Evolutionary conservation across 257 asterid species (phyloP).

Genomic region (Scutellaria barbata): DNA sequence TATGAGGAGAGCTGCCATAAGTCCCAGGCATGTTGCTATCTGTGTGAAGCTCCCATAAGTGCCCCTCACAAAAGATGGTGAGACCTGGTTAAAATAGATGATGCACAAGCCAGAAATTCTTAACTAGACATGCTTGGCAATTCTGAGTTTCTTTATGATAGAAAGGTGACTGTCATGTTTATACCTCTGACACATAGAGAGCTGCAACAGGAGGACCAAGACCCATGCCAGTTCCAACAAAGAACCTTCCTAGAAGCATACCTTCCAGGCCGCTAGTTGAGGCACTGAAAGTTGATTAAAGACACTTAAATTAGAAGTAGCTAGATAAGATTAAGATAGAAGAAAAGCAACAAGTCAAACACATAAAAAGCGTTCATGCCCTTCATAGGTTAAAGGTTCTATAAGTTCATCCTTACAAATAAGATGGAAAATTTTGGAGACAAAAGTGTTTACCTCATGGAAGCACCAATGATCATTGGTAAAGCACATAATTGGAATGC

Average conservation of each 20-base stretch:
- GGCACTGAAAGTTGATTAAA: conserved; percentile 57
- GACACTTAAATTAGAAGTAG: conserved; percentile 16
- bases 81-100: conserved; percentile 61
- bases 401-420: background rate
- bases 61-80: conserved; percentile 93
- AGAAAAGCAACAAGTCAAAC: background rate
- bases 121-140: conserved; percentile 22
- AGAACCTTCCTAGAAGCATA: conserved; percentile 92
- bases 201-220: conserved; percentile 97
- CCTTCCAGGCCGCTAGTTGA: conserved; percentile 71
- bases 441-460: conserved; percentile 58
- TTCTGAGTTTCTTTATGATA: background rate
- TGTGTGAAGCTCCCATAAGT: conserved; percentile 91
- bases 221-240: conserved; percentile 94
- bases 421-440: conserved; percentile 1
- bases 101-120: conserved; percentile 30
- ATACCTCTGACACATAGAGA: conserved; percentile 91
- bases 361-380: background rate
- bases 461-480: conserved; percentile 88
- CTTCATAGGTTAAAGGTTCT: conserved; percentile 14
- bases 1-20: conserved; percentile 67
- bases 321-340: conserved; percentile 14
- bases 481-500: conserved; percentile 87
- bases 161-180: background rate
- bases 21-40: conserved; percentile 90